Evolutionary conservation across 1,139 yeast genomes (phyloP), one percentile per base, ranked within the genome.

Genomic region (Scheffersomyces stambukii): DNA sequence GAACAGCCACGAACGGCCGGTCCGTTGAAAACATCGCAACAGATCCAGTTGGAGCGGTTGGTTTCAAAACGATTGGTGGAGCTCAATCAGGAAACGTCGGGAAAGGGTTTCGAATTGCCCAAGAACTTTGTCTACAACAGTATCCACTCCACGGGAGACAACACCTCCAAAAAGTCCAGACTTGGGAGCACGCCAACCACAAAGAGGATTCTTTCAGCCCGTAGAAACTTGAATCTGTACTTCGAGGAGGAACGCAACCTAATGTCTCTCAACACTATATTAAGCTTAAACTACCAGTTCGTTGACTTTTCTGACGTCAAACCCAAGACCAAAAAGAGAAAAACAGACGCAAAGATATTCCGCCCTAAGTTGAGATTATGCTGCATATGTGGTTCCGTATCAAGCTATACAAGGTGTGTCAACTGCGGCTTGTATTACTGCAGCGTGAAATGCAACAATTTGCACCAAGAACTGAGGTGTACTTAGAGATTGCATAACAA

Each of bases 241-340:
- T 66, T 65, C 36, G 74, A 67, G 45, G 73, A 67, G 41, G 74
- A 67, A 35, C 48, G 70, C 23, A 65, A 67, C 42, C 52, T 65
- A 41, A 61, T 67, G 13, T 55, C 69, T 9, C 53, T 66, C 22
- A 67, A 67, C 39, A 51, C 69, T 22, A 66, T 67, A 16, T 52
- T 67, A 29, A 54, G 56, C 22, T 52, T 60, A 23, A 64, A 63
- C 41, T 66, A 52, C 43, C 69, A 63, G 35, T 67, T 66, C 40
- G 55, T 66, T 21, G 72, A 65, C 31, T 64, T 40, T 37, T 43
- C 33, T 27, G 49, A 45, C 24, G 46, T 21, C 20, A 18, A 18
- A 31, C 40, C 11, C 20, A 42, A 22, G 43, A 40, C 24, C 29
- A 38, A 28, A 36, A 37, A 24, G 27, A 31, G 32, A 37, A 45